These are phyloP conservation scores for Pseudopyricularia cyperi DNA, from an alignment of 2,329 filamentous ascomycete species.

Conservation along the genomic window DNA sequence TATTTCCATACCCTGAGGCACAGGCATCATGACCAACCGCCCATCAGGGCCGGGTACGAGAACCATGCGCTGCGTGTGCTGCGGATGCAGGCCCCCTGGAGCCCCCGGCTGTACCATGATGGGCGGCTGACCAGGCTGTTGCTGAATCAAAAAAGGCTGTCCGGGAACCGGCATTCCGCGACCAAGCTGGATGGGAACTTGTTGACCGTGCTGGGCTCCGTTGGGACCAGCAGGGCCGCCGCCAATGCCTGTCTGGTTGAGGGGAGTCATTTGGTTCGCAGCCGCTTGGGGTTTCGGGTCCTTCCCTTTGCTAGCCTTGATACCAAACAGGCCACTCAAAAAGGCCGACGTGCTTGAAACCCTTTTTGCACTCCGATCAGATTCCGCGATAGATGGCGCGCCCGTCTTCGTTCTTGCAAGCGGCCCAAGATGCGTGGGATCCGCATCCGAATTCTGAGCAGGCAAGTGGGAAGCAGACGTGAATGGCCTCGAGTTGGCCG, in stretches of 20 bases:
- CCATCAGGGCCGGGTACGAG: not conserved
- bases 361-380: constrained; percentile 1
- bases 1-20: not conserved
- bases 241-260: not conserved
- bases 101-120: not conserved
- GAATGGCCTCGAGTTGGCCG: not conserved
- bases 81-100: not conserved
- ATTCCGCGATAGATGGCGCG: constrained; percentile 1
- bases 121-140: not conserved
- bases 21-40: not conserved
- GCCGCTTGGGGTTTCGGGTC: constrained; percentile 1
- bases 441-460: not conserved
- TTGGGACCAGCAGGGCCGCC: not conserved
- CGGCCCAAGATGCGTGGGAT: not conserved
- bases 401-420: not conserved
- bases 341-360: not conserved
- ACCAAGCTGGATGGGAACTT: not conserved
- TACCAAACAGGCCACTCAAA: constrained; percentile 3
- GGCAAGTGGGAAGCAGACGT: not conserved
- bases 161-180: not conserved
- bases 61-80: not conserved
- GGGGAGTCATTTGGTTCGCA: not conserved
- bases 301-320: not conserved
- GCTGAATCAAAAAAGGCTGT: not conserved
- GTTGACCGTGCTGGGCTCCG: not conserved